These are phyloP conservation scores for Puccinia horiana DNA, from an alignment of 1,284 basidiomycete genomes.

Conservation along the genomic window DNA sequence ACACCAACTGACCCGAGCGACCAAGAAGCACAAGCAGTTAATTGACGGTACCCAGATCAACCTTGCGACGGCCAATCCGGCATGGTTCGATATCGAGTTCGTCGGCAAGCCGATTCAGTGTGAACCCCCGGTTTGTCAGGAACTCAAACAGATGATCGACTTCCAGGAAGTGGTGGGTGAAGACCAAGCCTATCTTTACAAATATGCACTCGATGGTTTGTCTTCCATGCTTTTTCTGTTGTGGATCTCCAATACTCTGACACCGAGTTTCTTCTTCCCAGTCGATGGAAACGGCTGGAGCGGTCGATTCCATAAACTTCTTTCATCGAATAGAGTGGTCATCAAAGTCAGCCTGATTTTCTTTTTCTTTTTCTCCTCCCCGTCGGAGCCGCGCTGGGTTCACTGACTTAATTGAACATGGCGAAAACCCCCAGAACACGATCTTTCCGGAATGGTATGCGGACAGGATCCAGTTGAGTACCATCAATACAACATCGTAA, in stretches of 20 bases:
- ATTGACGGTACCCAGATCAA: slow-evolving; percentile 51
- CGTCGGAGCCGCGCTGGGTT: neutral
- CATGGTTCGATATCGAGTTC: slow-evolving; percentile 54
- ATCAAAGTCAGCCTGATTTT: slow-evolving; percentile 55
- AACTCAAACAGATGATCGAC: slow-evolving; percentile 54
- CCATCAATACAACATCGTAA: neutral
- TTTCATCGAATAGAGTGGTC: slow-evolving; percentile 45
- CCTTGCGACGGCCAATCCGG: slow-evolving; percentile 50
- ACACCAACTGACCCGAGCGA: slow-evolving; percentile 53
- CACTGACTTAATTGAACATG: neutral
- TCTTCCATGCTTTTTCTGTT: neutral
- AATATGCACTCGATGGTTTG: slow-evolving; percentile 9
- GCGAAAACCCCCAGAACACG: neutral
- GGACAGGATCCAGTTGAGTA: slow-evolving; percentile 40
- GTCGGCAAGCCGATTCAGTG: slow-evolving; percentile 56
- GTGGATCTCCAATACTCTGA: slow-evolving; percentile 56
- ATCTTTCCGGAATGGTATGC: slow-evolving; percentile 49
- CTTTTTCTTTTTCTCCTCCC: neutral
- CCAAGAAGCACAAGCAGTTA: slow-evolving; percentile 52
- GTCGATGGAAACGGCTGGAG: slow-evolving; percentile 62
- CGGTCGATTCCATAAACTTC: slow-evolving; percentile 55
- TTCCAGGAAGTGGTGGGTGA: slow-evolving; percentile 47
- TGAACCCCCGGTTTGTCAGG: slow-evolving; percentile 54
- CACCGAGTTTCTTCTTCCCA: slow-evolving; percentile 51
- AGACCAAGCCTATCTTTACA: slow-evolving; percentile 18